Percentiles rank a stretch among this genome's conserved stretches.
Conservation (phyloP, 1,284 basidiomycete genomes). For the Stygiomarasmius scandens region DNA sequence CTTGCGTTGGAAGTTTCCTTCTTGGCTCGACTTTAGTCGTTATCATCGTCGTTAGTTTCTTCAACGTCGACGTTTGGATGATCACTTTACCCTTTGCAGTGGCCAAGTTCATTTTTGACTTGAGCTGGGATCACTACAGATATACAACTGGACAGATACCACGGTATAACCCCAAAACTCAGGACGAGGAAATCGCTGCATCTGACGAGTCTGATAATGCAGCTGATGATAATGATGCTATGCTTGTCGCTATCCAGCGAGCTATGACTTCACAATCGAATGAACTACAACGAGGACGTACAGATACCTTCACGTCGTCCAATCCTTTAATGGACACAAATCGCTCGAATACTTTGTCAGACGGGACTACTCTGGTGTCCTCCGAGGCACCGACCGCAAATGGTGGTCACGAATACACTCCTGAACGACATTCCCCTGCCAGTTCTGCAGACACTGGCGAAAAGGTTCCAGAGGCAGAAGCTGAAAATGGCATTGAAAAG, state of each 20-base stretch:
- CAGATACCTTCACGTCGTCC: conserved; percentile 19
- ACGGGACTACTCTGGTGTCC: background rate
- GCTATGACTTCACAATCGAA: conserved; percentile 28
- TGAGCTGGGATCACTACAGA: conserved; percentile 59
- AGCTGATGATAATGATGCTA: conserved; percentile 19
- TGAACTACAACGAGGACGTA: conserved; percentile 8
- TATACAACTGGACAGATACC: conserved; percentile 30
- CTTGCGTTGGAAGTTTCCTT: conserved; percentile 52
- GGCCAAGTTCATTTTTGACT: conserved; percentile 71
- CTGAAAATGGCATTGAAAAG: background rate
- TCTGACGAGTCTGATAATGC: conserved; percentile 23
- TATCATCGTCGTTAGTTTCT: conserved; percentile 58
- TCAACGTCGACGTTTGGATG: conserved; percentile 73
- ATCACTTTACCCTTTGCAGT: conserved; percentile 89
- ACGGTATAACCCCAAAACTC: conserved; percentile 9
- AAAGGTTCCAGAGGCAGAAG: background rate
- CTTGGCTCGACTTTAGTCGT: conserved; percentile 53
- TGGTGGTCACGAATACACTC: background rate
- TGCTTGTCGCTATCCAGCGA: conserved; percentile 25
- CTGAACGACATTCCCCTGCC: background rate
- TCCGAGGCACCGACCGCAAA: background rate
- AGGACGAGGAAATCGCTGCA: conserved; percentile 11
- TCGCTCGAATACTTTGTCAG: conserved; percentile 6
- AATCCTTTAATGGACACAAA: background rate
- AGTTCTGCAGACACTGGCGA: background rate